These are phyloP conservation scores for Microdochium trichocladiopsis DNA, from an alignment of 2,329 filamentous ascomycete species.

Conservation along the genomic window DNA sequence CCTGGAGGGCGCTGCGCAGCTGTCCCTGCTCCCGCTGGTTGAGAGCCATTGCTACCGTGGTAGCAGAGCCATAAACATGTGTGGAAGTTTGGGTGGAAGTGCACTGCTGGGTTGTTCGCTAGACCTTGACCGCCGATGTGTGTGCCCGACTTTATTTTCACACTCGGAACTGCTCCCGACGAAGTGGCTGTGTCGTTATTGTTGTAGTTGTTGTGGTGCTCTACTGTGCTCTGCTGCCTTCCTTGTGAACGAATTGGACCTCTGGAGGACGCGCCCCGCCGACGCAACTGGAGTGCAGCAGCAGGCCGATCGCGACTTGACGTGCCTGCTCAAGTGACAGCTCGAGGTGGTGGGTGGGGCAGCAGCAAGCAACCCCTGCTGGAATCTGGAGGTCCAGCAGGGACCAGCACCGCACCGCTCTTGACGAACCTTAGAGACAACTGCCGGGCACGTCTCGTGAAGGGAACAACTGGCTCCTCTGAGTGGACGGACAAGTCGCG, in stretches of 20 bases:
- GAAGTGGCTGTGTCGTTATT: no score
- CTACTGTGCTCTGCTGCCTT: background rate
- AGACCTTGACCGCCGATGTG: no score
- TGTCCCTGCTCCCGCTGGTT: slow-evolving; percentile 52
- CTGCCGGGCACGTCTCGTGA: no score
- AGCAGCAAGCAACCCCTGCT: background rate
- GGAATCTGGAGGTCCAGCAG: background rate
- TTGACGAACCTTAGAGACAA: no score
- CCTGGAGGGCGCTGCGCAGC: slow-evolving; percentile 69
- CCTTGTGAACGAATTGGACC: background rate
- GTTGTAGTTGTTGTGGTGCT: background rate
- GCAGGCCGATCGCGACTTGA: background rate
- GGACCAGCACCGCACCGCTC: no score
- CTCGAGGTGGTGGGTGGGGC: background rate
- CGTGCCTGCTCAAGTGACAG: background rate
- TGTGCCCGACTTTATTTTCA: no score
- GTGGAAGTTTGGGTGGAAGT: background rate
- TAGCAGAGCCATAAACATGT: slow-evolving; percentile 1
- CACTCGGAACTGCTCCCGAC: no score
- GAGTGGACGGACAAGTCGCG: no score
- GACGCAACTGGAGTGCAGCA: background rate
- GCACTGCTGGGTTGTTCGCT: background rate
- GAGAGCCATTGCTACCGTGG: slow-evolving; percentile 37
- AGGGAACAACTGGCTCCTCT: no score
- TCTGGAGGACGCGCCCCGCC: background rate